Evolutionary conservation across 2,329 filamentous ascomycete species (phyloP).

Genomic region (Epichloe gansuensis): DNA sequence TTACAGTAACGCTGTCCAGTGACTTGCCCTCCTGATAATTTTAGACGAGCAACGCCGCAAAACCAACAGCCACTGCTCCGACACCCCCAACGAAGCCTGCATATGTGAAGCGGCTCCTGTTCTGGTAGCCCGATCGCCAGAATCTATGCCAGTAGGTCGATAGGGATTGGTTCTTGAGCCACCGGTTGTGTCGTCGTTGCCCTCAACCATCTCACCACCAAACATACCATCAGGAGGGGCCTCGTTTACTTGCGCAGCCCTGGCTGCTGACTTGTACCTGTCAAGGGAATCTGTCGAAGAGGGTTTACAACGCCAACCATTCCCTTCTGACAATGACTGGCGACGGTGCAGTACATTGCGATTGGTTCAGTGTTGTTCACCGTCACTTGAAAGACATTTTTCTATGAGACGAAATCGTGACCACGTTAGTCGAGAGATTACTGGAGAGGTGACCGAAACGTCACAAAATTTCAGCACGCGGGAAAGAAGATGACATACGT

Average conservation of each 20-base stretch:
- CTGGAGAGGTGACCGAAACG: background rate
- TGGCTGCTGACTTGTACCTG: constrained; percentile 8
- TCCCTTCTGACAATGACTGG: constrained; percentile 18
- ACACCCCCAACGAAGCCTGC: constrained; percentile 1
- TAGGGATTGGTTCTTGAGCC: background rate
- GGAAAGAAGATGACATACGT: constrained; percentile 2
- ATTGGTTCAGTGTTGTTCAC: constrained; percentile 19
- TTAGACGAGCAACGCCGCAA: constrained; percentile 4
- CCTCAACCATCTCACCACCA: constrained; percentile 8
- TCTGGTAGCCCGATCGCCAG: background rate
- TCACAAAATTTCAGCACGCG: background rate
- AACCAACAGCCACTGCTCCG: background rate
- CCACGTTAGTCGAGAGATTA: constrained; percentile 3
- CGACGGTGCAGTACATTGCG: constrained; percentile 19
- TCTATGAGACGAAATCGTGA: constrained; percentile 1
- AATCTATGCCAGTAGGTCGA: background rate
- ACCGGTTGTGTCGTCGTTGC: background rate
- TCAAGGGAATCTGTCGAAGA: constrained; percentile 11
- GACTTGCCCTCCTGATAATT: background rate
- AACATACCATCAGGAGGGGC: constrained; percentile 8
- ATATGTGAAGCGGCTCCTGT: constrained; percentile 1
- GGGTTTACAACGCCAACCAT: constrained; percentile 21
- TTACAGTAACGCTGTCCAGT: background rate
- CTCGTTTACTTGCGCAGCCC: constrained; percentile 3
- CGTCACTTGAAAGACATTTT: constrained; percentile 12